phyloP scores from a whole-genome alignment of 768 basidiomycete genomes.

The Collybia nuda region DNA sequence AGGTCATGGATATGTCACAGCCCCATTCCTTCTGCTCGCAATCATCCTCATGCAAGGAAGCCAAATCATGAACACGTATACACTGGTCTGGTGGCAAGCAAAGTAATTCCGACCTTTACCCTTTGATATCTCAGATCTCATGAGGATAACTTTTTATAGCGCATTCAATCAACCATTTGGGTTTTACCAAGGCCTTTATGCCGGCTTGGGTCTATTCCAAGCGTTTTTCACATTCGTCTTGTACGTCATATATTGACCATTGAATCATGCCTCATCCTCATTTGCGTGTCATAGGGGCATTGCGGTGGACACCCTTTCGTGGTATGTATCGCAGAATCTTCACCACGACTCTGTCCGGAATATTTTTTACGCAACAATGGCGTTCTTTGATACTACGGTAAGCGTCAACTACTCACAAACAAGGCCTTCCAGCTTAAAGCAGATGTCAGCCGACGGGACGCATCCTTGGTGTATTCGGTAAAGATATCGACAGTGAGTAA shows the following conservation, averaged over 20 bases:
- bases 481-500: constrained; percentile 59
- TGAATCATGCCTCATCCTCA: background rate
- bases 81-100: constrained; percentile 71
- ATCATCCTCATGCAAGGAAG: constrained; percentile 61
- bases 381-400: constrained; percentile 74
- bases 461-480: constrained; percentile 61
- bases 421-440: background rate
- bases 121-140: background rate
- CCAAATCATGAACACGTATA: constrained; percentile 63
- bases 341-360: constrained; percentile 56
- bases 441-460: constrained; percentile 52
- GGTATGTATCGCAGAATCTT: constrained; percentile 59
- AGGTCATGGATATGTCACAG: constrained; percentile 47
- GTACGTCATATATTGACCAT: constrained; percentile 28
- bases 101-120: constrained; percentile 35
- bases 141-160: constrained; percentile 21
- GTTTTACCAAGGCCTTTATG: constrained; percentile 68
- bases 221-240: constrained; percentile 53
- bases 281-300: constrained; percentile 37
- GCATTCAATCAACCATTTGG: constrained; percentile 47
- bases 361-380: constrained; percentile 72
- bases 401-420: background rate
- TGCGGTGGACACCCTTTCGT: constrained; percentile 55
- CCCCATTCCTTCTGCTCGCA: constrained; percentile 49
- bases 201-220: constrained; percentile 58